Percentiles rank a stretch among this genome's conserved stretches.
phyloP scores from a whole-genome alignment of 2,329 filamentous ascomycete species.

The Ophiostoma montium region DNA sequence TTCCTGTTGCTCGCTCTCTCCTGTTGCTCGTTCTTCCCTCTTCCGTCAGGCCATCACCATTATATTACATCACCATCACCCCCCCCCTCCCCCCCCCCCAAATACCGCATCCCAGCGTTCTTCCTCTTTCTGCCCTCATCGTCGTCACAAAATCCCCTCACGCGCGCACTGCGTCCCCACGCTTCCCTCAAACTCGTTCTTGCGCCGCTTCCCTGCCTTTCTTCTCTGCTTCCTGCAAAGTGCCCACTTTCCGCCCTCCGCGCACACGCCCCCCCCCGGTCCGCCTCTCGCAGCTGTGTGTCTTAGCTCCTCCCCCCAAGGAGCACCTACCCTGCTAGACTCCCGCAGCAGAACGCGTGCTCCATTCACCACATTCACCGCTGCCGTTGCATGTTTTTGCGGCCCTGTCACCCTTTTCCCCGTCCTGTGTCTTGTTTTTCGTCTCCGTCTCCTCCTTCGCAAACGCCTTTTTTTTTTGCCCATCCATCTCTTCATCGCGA shows the following conservation, averaged over 20 bases:
- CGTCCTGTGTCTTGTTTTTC: not conserved
- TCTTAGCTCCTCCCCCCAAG: not conserved
- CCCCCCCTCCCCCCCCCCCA: not conserved
- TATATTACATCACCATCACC: not conserved
- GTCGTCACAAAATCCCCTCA: not conserved
- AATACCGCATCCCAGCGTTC: not conserved
- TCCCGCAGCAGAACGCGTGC: not conserved
- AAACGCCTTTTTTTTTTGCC: not conserved
- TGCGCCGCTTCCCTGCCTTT: not conserved
- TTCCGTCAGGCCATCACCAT: not conserved
- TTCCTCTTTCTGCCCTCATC: not conserved
- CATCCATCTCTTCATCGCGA: not conserved
- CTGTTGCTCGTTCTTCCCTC: no score
- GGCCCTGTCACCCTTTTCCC: not conserved
- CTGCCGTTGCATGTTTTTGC: not conserved
- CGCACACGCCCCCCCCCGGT: not conserved
- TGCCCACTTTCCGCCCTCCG: not conserved
- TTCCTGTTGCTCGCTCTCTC: no score
- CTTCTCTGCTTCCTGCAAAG: not conserved
- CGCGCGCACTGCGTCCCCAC: not conserved
- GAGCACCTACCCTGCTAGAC: not conserved
- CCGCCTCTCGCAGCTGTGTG: not conserved
- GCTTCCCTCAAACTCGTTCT: not conserved
- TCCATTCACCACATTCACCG: constrained; percentile 1
- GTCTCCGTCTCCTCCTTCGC: not conserved